phyloP scores from a whole-genome alignment of 331 rosid species.

The Cydonia oblonga region DNA sequence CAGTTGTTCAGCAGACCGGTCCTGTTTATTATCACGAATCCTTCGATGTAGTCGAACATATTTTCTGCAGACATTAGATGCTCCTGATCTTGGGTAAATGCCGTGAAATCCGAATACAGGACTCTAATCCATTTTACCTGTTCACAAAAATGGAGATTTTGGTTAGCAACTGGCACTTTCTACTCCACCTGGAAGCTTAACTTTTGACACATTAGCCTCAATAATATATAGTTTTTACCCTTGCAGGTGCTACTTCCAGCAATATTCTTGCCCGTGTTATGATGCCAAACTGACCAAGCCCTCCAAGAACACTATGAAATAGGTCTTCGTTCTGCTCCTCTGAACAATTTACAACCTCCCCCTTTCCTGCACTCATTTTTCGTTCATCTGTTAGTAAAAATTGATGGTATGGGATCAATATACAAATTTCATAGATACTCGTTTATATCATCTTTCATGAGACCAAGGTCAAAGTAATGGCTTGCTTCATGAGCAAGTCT shows the following conservation, averaged over 20 bases:
- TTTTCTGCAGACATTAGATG: slow-evolving; percentile 42
- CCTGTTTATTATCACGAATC: slow-evolving; percentile 84
- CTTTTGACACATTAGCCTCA: background rate
- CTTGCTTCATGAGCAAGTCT: slow-evolving; percentile 10
- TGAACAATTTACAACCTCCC: slow-evolving; percentile 76
- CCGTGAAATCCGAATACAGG: slow-evolving; percentile 56
- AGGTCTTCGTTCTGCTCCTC: slow-evolving; percentile 59
- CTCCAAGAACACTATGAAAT: slow-evolving; percentile 88
- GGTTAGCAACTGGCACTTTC: background rate
- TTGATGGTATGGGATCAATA: background rate
- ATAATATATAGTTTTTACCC: slow-evolving; percentile 37
- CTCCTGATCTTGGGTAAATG: slow-evolving; percentile 79
- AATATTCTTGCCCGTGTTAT: slow-evolving; percentile 70
- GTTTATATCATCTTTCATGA: slow-evolving; percentile 1
- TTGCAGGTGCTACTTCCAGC: slow-evolving; percentile 77
- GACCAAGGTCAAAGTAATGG: slow-evolving; percentile 18
- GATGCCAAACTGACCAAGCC: slow-evolving; percentile 96
- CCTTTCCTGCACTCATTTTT: slow-evolving; percentile 63
- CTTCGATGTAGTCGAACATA: slow-evolving; percentile 77
- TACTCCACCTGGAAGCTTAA: background rate
- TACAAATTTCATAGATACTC: background rate
- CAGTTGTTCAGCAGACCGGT: slow-evolving; percentile 82
- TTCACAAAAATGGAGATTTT: slow-evolving; percentile 17
- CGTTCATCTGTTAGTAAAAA: slow-evolving; percentile 11
- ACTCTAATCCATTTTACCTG: slow-evolving; percentile 99